Evolutionary conservation across 345 rosid species (phyloP).

Genomic region (Capsella bursapastoris): DNA sequence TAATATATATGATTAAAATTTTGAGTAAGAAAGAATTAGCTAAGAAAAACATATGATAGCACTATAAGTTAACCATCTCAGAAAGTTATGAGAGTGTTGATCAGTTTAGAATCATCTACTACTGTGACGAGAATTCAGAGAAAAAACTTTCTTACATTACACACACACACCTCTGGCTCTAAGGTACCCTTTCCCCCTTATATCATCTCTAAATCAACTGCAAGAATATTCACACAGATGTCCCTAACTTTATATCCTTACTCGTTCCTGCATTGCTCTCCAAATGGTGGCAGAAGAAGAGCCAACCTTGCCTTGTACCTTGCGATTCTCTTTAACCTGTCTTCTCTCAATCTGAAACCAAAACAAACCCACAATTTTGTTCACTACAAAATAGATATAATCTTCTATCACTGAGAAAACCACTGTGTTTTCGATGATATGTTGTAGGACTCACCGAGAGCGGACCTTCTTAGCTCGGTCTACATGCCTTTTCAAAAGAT

Average conservation of each 20-base stretch:
- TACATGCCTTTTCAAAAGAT: slow-evolving; percentile 72
- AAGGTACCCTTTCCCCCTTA: slow-evolving; percentile 1
- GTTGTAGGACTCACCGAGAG: slow-evolving; percentile 54
- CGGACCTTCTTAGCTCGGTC: slow-evolving; percentile 81
- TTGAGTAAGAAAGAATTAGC: no score
- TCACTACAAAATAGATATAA: background rate
- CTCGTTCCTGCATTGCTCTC: slow-evolving; percentile 68
- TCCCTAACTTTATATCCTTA: slow-evolving; percentile 12
- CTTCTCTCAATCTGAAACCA: slow-evolving; percentile 67
- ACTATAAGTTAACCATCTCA: slow-evolving; percentile 9
- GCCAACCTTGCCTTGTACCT: slow-evolving; percentile 85
- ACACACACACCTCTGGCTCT: slow-evolving; percentile 10
- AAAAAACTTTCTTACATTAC: background rate
- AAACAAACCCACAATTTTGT: slow-evolving; percentile 17
- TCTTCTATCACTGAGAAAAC: background rate
- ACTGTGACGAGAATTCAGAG: background rate
- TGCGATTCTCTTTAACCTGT: slow-evolving; percentile 69
- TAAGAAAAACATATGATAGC: no score
- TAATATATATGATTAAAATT: no score
- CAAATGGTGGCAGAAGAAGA: slow-evolving; percentile 83
- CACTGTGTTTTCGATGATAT: slow-evolving; percentile 14
- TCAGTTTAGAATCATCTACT: background rate
- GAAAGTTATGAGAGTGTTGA: background rate
- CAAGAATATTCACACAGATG: slow-evolving; percentile 36
- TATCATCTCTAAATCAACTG: slow-evolving; percentile 9